Evolutionary conservation across 768 basidiomycete genomes (phyloP).

Genomic region (Serendipita indica): DNA sequence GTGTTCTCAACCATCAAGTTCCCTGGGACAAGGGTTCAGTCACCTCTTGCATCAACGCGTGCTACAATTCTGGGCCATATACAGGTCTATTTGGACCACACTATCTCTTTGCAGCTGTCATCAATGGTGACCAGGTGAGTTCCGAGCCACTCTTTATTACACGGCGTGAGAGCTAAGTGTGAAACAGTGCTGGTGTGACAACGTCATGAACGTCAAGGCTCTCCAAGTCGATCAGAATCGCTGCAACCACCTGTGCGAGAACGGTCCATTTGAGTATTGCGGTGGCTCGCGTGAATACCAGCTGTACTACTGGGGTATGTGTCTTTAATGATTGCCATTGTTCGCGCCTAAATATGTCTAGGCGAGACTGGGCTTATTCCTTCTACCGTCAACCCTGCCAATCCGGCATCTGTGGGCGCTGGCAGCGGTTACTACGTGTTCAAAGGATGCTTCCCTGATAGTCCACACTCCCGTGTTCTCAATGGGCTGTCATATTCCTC

Average conservation of each 20-base stretch:
- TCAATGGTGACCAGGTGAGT: background rate
- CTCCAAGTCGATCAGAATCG: background rate
- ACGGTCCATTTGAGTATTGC: background rate
- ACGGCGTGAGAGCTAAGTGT: too few relatives aligned
- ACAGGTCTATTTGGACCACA: background rate
- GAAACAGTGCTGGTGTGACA: background rate
- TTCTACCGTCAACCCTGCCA: background rate
- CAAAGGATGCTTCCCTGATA: background rate
- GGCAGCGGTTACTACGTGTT: background rate
- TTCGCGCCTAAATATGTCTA: background rate
- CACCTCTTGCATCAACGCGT: background rate
- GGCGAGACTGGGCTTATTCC: background rate
- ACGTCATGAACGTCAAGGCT: background rate
- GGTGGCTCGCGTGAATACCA: conserved; percentile 3
- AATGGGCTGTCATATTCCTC: background rate
- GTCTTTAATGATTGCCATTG: too few relatives aligned
- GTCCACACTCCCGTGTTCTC: background rate
- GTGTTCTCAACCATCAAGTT: background rate
- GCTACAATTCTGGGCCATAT: background rate
- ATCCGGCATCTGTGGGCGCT: background rate
- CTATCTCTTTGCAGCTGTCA: conserved; percentile 1
- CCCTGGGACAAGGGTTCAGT: background rate
- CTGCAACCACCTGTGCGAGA: background rate
- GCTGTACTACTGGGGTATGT: background rate
- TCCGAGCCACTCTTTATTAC: too few relatives aligned